These are phyloP conservation scores for Clarireedia paspali DNA, from an alignment of 2,329 filamentous ascomycete genomes.

Conservation along the genomic window DNA sequence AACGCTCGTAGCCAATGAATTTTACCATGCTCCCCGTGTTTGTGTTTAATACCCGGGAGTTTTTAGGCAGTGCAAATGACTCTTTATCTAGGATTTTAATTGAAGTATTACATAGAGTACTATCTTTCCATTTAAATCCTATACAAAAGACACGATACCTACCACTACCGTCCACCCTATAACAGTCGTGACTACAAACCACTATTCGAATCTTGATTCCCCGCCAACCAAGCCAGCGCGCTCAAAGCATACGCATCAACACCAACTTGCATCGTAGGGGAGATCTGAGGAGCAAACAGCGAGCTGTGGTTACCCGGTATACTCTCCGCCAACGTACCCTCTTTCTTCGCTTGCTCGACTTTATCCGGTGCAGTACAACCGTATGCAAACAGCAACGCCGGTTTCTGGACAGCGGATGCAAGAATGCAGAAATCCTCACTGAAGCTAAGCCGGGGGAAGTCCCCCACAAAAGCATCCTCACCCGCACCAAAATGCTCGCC, in stretches of 20 bases:
- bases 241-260: slow-evolving; percentile 41
- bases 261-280: slow-evolving; percentile 46
- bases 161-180: too few species aligned
- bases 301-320: slow-evolving; percentile 51
- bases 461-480: slow-evolving; percentile 3
- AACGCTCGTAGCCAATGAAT: too few species aligned
- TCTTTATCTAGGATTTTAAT: too few species aligned
- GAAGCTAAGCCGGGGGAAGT: slow-evolving; percentile 4
- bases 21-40: too few species aligned
- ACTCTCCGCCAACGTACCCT: slow-evolving; percentile 35
- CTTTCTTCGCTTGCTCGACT: slow-evolving; percentile 37
- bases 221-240: slow-evolving; percentile 37
- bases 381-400: slow-evolving; percentile 40
- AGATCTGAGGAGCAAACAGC: slow-evolving; percentile 49
- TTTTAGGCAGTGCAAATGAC: too few species aligned
- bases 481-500: not conserved
- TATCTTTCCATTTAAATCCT: too few species aligned
- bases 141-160: too few species aligned
- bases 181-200: too few species aligned
- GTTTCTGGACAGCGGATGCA: slow-evolving; percentile 32
- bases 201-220: not conserved
- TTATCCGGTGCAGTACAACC: slow-evolving; percentile 44
- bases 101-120: too few species aligned
- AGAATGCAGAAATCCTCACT: slow-evolving; percentile 34
- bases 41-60: too few species aligned